Evolutionary conservation across 306 rosid species (phyloP), one percentile per base, ranked within the genome.

Genomic region (Quercus alba): DNA sequence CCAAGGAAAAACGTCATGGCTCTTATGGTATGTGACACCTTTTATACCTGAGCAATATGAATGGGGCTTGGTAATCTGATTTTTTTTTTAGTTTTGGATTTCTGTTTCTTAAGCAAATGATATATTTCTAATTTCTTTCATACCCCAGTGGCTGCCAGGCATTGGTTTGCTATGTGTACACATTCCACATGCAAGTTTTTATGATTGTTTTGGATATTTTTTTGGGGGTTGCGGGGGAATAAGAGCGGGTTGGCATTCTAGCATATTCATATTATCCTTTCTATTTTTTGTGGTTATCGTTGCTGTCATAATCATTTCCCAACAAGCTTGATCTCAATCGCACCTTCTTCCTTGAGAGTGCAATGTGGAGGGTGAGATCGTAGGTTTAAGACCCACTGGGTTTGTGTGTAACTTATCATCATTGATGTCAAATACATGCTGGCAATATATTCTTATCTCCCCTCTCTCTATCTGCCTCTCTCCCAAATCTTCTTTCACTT

Each of bases 1-100:
- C 99, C 99, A 23, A 93, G 98, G 87, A 93, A 89, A 88, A 85
- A 90, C 57, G 77, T 93, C 33, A 55, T 56, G 57, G 88, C 97
- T 75, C 96, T 95, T 74, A 81, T 89, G 97, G 99, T 95, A 85
- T 69, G 97, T 66, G 61, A 49, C 80, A 72, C 84, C 77, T 78
- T 77, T 66, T 64, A 6, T 77, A 59, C 68, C 49, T 57, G 20
- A 79, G 67, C 54, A 35, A 70, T 52, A n/a, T 44, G 54, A 25
- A 52, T 35, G 52, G 52, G 25, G 44, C 31, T 81, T 8, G 15
- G 76, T 59, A 72, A 70, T 49, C 54, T 49, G 54, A 73, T 61
- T 12, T 49, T 13, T 23, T 26, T 54, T 64, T 52, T 62, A 13
- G 28, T 62, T 72, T 78, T 84, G 28, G 69, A 25, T 23, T 30